These are phyloP conservation scores for Curvularia spicifera DNA, from an alignment of 2,329 filamentous ascomycete genomes.

Conservation along the genomic window DNA sequence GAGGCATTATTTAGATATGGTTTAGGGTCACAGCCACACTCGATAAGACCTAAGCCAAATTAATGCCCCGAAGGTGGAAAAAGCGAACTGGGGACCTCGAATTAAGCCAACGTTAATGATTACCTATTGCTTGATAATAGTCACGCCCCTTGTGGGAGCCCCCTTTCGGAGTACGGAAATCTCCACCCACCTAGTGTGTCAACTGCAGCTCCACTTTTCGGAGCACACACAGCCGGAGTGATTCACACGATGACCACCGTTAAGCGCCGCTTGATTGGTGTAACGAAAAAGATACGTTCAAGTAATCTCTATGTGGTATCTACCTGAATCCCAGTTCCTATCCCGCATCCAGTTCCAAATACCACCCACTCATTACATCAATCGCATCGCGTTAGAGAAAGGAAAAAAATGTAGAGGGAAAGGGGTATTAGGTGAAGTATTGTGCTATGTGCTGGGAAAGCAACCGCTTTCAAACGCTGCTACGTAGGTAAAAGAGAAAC, in stretches of 20 bases:
- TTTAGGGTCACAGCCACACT: neutral
- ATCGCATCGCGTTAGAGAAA: constrained; percentile 13
- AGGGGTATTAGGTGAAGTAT: constrained; percentile 16
- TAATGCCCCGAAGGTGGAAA: neutral
- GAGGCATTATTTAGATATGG: neutral
- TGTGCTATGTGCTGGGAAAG: constrained; percentile 5
- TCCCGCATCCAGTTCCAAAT: constrained; percentile 1
- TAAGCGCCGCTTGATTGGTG: neutral
- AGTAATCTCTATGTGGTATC: constrained; percentile 17
- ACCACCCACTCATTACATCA: constrained; percentile 16
- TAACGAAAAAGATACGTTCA: neutral
- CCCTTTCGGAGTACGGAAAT: neutral
- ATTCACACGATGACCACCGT: neutral
- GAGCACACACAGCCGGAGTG: neutral
- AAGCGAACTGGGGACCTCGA: neutral
- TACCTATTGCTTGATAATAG: neutral
- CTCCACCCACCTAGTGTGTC: neutral
- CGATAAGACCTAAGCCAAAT: constrained; percentile 1
- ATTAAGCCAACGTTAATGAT: neutral
- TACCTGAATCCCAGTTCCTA: constrained; percentile 1
- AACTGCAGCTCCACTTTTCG: neutral
- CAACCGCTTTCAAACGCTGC: constrained; percentile 10
- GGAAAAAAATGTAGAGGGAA: constrained; percentile 2
- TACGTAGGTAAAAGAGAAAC: constrained; percentile 6
- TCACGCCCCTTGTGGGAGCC: neutral